Evolutionary conservation across 2,329 filamentous ascomycete genomes (phyloP), one percentile per base, ranked within the genome.

Genomic region (Cladosporium sp.): DNA sequence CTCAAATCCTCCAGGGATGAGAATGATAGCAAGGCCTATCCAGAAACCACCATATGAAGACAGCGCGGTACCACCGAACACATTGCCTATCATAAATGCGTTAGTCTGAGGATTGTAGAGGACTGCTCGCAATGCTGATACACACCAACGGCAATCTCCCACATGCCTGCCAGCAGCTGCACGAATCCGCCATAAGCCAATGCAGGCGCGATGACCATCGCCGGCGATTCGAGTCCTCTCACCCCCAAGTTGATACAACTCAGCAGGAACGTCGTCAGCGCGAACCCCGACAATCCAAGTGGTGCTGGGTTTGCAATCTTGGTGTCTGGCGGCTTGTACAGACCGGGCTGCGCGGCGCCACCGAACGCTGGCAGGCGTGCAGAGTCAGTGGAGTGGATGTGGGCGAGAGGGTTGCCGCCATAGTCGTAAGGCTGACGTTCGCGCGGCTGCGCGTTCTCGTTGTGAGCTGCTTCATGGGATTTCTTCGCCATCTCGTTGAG

Each of bases 21-120:
- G 74, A 55, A 92, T 79, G 66, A 92, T 86, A 61, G 78, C 89
- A 66, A 90, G 88, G 12, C 80, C 78, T 68, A 93, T 83, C 90
- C 90, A 93, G 81, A 93, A 93, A 62, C 89, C 89, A 65, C 90
- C 89, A 69, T 90, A 93, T 0, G 89, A 92, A 9, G 88, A 89
- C 58, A 93, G 77, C 19, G 89, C 88, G 22, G 89, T 92, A 53
- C 88, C 89, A 79, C 89, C 89, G 64, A 93, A 92, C 10, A 90
- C 93, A 79, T 93, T 93, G 58, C 89, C 54, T 49, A 4, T 10
- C 7, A 40, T 10, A 34, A 15, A 3, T 4, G 13, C 6, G 10
- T 50, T 15, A 49, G 44, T 34, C 44, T 24, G 19, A 13, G n/a
- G 12, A 5, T 9, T 4, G 15, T 6, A 10, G 5, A 5, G 12